Evolutionary conservation across 495 filamentous ascomycete genomes (phyloP), one percentile per base, ranked within the genome.

Genomic region (Friedmanniomyces simplex): DNA sequence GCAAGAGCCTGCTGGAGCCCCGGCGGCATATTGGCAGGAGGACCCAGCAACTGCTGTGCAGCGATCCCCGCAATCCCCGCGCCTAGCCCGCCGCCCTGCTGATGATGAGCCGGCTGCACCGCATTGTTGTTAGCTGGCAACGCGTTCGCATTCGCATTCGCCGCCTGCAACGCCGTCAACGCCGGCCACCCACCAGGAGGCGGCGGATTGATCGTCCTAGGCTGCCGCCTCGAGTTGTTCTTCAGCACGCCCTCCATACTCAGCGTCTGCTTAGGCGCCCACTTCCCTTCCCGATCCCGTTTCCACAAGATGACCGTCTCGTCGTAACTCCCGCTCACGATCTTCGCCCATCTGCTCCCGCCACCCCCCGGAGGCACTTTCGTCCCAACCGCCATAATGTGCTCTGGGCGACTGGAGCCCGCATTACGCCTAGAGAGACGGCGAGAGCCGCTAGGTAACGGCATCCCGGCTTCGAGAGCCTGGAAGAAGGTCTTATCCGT

Each of bases 241-340:
- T 21, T 45, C 1, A 41, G 21, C 25, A 24, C 41, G 11, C 41
- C 45, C 2, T 58, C 49, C 56, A 32, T 54, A 18, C 28, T 24
- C 34, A 52, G 12, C 34, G 25, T 55, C 30, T 25, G 51, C 26
- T 21, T 18, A 22, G 20, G 18, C 50, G 80, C 79, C 91, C 93
- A 98, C 32, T 81, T 76, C 2, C 89, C 90, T 61, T 88, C 90
- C 61, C 94, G 81, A 55, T 91, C 86, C 49, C 87, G 83, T 58
- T 85, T 85, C 93, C 93, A 98, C 50, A 98, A 87, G 60, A 96
- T 86, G 56, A 98, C 88, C 37, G 82, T 88, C 72, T 96, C 89
- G 63, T 98, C 93, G 63, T 98, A 98, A 7, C 88, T 95, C 22
- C 93, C 93, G 14, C 88, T 94, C 20, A 98, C 87, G 57, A 98